phyloP scores from a whole-genome alignment of 1,139 yeast species.

The Yamadazyma dendronema region DNA sequence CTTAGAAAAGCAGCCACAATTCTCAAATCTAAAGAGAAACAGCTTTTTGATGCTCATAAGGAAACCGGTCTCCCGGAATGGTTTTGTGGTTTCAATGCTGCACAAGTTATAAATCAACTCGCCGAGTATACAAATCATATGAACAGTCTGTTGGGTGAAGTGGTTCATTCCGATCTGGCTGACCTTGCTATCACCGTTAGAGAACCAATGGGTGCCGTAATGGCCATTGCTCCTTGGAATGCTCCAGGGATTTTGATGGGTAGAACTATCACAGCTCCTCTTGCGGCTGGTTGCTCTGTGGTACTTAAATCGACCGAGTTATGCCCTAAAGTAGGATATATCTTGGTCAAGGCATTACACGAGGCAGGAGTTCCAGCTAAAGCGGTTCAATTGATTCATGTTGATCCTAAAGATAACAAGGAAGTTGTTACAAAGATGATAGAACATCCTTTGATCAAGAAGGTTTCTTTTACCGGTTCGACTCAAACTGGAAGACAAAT shows the following conservation, averaged over 20 bases:
- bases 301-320: constrained; percentile 39
- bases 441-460: constrained; percentile 24
- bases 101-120: constrained; percentile 21
- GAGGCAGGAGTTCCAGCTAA: constrained; percentile 40
- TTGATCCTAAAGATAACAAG: constrained; percentile 24
- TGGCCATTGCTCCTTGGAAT: constrained; percentile 49
- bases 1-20: constrained; percentile 19
- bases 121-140: constrained; percentile 23
- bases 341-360: constrained; percentile 30
- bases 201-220: constrained; percentile 45
- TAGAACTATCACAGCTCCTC: constrained; percentile 41
- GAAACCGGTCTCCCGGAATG: constrained; percentile 38
- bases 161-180: constrained; percentile 18
- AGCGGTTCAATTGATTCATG: constrained; percentile 36
- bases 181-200: constrained; percentile 31
- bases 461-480: constrained; percentile 47
- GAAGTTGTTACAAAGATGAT: constrained; percentile 26
- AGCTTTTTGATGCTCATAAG: constrained; percentile 24
- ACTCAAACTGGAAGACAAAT: constrained; percentile 34
- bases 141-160: constrained; percentile 23
- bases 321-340: constrained; percentile 29
- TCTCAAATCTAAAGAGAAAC: constrained; percentile 15
- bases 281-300: constrained; percentile 54
- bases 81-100: constrained; percentile 39
- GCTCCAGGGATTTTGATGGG: constrained; percentile 43